Evolutionary conservation across 371 early-diverging fungal genomes (phyloP).

Genomic region (Rhizomucor pusillus): DNA sequence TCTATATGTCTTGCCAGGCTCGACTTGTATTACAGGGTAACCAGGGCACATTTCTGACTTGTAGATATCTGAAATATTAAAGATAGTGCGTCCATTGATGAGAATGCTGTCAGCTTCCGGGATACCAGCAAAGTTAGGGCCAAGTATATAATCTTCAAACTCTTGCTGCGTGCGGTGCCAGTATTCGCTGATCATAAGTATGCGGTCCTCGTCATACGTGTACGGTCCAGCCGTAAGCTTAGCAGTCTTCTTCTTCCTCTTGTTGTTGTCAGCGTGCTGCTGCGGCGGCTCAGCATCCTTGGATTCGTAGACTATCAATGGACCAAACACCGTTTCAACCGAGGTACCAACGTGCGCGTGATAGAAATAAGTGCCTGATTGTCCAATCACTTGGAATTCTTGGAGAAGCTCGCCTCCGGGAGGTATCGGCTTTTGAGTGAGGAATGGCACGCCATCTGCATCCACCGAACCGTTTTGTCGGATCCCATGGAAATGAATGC

Average conservation of each 20-base stretch:
- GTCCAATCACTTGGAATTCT: conserved; percentile 39
- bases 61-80: conserved; percentile 5
- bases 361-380: conserved; percentile 58
- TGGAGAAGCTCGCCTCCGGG: conserved; percentile 50
- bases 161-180: conserved; percentile 32
- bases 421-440: conserved; percentile 59
- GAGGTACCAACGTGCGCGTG: conserved; percentile 49
- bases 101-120: conserved; percentile 39
- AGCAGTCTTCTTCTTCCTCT: neutral
- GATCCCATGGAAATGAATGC: conserved; percentile 50
- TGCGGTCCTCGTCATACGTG: conserved; percentile 38
- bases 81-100: conserved; percentile 35
- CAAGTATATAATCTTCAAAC: conserved; percentile 23
- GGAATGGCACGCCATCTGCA: conserved; percentile 59
- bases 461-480: conserved; percentile 32
- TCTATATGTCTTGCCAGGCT: conserved; percentile 28
- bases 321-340: conserved; percentile 47
- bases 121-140: conserved; percentile 25
- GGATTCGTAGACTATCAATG: conserved; percentile 43
- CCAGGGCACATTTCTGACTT: conserved; percentile 19
- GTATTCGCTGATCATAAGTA: conserved; percentile 42
- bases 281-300: too few relatives aligned
- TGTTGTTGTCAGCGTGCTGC: neutral
- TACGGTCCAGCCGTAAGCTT: conserved; percentile 20
- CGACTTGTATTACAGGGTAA: conserved; percentile 23